Evolutionary conservation across 1,284 basidiomycete genomes (phyloP).

Genomic region (Cryptococcus sp.): DNA sequence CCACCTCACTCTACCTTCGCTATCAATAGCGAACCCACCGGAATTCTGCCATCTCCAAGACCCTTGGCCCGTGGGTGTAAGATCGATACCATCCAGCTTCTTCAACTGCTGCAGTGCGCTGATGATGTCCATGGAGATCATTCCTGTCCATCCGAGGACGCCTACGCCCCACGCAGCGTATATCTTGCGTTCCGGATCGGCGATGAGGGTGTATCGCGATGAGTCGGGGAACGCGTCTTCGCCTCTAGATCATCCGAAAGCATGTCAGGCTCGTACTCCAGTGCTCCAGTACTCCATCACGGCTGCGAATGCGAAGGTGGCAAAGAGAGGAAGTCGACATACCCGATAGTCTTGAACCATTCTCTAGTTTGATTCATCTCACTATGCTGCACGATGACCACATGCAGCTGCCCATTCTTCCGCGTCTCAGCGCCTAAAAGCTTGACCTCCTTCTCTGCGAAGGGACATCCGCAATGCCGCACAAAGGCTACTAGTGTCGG

Average conservation of each 20-base stretch:
- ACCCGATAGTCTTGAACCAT: conserved; percentile 14
- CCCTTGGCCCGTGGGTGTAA: conserved; percentile 2
- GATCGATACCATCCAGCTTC: conserved; percentile 5
- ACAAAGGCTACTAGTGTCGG: conserved; percentile 9
- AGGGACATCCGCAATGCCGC: conserved; percentile 13
- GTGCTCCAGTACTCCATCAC: neutral
- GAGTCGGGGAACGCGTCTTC: conserved; percentile 3
- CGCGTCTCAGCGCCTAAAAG: conserved; percentile 2
- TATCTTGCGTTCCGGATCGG: conserved; percentile 4
- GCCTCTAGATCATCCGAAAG: neutral
- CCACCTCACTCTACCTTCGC: conserved; percentile 5
- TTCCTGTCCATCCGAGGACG: conserved; percentile 5
- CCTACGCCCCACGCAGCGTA: conserved; percentile 15
- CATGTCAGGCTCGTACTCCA: neutral
- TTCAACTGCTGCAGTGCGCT: conserved; percentile 1
- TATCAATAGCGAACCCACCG: conserved; percentile 10
- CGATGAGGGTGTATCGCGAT: conserved; percentile 2
- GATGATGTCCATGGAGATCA: conserved; percentile 3
- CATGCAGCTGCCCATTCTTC: conserved; percentile 3
- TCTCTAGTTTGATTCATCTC: conserved; percentile 2
- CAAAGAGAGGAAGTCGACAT: neutral
- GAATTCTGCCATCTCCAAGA: conserved; percentile 14
- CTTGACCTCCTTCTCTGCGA: conserved; percentile 13
- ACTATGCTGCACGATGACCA: conserved; percentile 13
- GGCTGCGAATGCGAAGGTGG: neutral